phyloP scores from a whole-genome alignment of 2,329 filamentous ascomycete genomes.

The Cytospora mali region DNA sequence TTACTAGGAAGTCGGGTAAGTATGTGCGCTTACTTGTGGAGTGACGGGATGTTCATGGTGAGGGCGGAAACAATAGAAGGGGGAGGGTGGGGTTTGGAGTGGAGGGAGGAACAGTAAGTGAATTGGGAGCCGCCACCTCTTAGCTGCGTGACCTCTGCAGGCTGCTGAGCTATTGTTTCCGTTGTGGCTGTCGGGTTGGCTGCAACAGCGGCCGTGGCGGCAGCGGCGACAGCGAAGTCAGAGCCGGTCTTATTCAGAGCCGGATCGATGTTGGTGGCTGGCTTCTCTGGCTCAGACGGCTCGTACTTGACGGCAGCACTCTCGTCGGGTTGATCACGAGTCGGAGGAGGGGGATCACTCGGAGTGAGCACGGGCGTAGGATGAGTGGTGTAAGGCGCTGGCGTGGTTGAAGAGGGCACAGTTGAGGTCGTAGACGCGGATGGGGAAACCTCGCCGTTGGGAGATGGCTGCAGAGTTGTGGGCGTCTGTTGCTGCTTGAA shows the following conservation, averaged over 20 bases:
- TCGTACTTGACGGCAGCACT: constrained; percentile 36
- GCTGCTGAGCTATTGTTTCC: constrained; percentile 24
- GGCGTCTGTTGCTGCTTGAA: constrained; percentile 77
- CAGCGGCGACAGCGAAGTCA: constrained; percentile 9
- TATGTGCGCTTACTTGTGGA: constrained; percentile 24
- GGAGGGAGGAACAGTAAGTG: constrained; percentile 28
- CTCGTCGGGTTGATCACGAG: constrained; percentile 19
- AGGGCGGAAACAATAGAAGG: constrained; percentile 33
- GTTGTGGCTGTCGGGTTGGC: constrained; percentile 12
- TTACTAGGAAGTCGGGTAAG: constrained; percentile 55
- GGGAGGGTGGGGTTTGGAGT: constrained; percentile 36
- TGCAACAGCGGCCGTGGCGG: neutral
- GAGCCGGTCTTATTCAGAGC: constrained; percentile 31
- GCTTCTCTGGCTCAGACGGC: constrained; percentile 38
- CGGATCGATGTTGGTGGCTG: constrained; percentile 41
- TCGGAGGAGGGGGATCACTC: constrained; percentile 15
- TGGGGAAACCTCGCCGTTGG: constrained; percentile 45
- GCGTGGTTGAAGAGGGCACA: constrained; percentile 37
- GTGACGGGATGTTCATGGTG: constrained; percentile 37
- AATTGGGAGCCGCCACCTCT: constrained; percentile 54
- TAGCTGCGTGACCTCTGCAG: constrained; percentile 47
- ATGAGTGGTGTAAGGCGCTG: constrained; percentile 40
- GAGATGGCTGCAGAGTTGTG: constrained; percentile 71
- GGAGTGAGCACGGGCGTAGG: constrained; percentile 28
- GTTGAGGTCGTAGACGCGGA: constrained; percentile 43